Base-by-base conservation (phyloP, 192 early-diverging fungal species). In the Coemansia sp. region DNA sequence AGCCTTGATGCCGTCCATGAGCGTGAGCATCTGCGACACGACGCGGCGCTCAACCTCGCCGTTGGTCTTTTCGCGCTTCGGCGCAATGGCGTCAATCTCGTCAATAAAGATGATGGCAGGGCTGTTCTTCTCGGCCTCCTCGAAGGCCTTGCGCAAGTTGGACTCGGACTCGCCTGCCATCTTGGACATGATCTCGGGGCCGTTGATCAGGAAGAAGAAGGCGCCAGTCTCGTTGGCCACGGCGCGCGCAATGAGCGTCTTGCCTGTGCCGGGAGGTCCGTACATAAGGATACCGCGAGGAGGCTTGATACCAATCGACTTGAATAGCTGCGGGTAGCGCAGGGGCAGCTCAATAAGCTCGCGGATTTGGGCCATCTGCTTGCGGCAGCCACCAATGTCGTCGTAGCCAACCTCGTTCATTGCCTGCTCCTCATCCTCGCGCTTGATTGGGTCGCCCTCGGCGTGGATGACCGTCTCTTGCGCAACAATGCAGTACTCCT, bases 181-280 rank as follows among this genome's bases (percentile, higher is more conserved):
- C 81, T 98, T 98, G 61, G 92, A 95, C 95, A 99, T 98, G 68
- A 99, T 98, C 68, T 98, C 95, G 45, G 96, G 96, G 32, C 95
- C 96, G 66, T 98, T 98, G 79, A 99, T 98, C 42, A 95, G 72
- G 80, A 99, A 98, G 84, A 99, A 95, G 88, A 98, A 98, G 13
- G 95, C 96, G 23, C 96, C 97, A 26, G 95, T 98, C 73, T 99
- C 97, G 72, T 98, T 98, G 48, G 97, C 97, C 4, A 99, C 95
- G 5, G 97, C 95, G 56, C 95, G 88, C 5, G 96, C 96, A 79
- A 99, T 94, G 58, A 99, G 80, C 8, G 96, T 99, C 76, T 99
- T 99, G 80, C 96, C 96, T 8, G 95, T 98, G 80, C 96, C 96
- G 11, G 96, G 96, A 14, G 96, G 96, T 37, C 96, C 96, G 61